phyloP scores from a whole-genome alignment of 768 basidiomycete genomes.

The Lentinula edodes region DNA sequence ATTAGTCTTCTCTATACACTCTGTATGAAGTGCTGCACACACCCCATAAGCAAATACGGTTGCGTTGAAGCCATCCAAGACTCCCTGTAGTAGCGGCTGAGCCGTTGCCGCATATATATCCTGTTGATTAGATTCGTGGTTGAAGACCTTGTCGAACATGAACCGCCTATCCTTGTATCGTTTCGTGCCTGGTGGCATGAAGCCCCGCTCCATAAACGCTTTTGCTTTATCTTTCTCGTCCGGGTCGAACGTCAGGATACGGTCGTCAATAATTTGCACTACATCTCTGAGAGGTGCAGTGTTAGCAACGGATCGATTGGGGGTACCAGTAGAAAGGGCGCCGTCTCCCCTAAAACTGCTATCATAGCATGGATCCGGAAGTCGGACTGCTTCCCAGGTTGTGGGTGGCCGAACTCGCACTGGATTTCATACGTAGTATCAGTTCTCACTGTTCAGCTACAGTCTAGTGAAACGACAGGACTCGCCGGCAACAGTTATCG shows the following conservation, averaged over 20 bases:
- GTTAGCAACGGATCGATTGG: conserved; percentile 44
- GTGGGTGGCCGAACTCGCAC: conserved; percentile 91
- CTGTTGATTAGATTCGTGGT: conserved; percentile 72
- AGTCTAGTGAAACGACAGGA: conserved; percentile 9
- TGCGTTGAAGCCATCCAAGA: conserved; percentile 93
- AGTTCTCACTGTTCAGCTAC: not conserved
- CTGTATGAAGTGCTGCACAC: conserved; percentile 24
- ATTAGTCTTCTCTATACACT: not conserved
- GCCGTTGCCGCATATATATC: conserved; percentile 87
- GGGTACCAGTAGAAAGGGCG: conserved; percentile 56
- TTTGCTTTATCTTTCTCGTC: conserved; percentile 80
- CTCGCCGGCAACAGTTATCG: conserved; percentile 81
- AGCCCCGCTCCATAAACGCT: conserved; percentile 81
- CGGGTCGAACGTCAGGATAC: conserved; percentile 94
- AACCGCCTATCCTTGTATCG: conserved; percentile 96
- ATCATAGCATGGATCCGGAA: conserved; percentile 72
- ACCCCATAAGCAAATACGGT: conserved; percentile 99
- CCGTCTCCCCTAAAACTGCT: conserved; percentile 76
- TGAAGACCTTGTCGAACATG: conserved; percentile 94
- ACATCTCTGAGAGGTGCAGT: conserved; percentile 66
- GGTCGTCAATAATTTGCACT: conserved; percentile 88
- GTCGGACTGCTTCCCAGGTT: conserved; percentile 76
- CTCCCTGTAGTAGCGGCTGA: conserved; percentile 74
- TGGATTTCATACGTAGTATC: conserved; percentile 22
- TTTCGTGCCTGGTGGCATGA: conserved; percentile 81